phyloP scores from a whole-genome alignment of 768 basidiomycete species.

The Cystofilobasidium capitatum region DNA sequence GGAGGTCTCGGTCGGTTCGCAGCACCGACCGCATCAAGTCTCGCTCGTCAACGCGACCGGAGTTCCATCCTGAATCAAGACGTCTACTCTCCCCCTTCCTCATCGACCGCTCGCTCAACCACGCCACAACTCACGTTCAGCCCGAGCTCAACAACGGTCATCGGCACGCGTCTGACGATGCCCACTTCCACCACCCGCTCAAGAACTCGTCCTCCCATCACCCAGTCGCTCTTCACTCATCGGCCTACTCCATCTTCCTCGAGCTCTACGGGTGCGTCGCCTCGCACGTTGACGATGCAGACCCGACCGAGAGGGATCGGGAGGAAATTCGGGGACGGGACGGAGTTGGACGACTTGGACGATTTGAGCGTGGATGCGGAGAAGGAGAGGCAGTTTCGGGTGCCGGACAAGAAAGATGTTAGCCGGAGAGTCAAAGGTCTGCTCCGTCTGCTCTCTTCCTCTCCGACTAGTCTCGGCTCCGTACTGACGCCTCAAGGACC shows the following conservation, averaged over 20 bases:
- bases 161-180: constrained; percentile 22
- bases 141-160: constrained; percentile 3
- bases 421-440: background rate
- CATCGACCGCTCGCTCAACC: constrained; percentile 4
- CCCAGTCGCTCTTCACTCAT: background rate
- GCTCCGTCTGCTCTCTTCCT: background rate
- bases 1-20: constrained; percentile 2
- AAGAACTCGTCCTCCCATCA: constrained; percentile 11
- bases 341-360: constrained; percentile 77
- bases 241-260: background rate
- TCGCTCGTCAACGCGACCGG: constrained; percentile 21
- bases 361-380: constrained; percentile 80
- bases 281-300: constrained; percentile 15
- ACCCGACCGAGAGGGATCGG: constrained; percentile 27
- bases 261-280: background rate
- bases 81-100: background rate
- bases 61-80: background rate
- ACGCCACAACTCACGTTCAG: constrained; percentile 7
- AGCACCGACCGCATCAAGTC: constrained; percentile 16
- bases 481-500: background rate
- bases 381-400: constrained; percentile 44
- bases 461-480: background rate
- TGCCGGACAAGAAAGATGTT: background rate
- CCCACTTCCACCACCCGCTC: constrained; percentile 17
- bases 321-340: constrained; percentile 51